phyloP scores from a whole-genome alignment of 2,329 filamentous ascomycete genomes.

The Alternaria ventricosa region DNA sequence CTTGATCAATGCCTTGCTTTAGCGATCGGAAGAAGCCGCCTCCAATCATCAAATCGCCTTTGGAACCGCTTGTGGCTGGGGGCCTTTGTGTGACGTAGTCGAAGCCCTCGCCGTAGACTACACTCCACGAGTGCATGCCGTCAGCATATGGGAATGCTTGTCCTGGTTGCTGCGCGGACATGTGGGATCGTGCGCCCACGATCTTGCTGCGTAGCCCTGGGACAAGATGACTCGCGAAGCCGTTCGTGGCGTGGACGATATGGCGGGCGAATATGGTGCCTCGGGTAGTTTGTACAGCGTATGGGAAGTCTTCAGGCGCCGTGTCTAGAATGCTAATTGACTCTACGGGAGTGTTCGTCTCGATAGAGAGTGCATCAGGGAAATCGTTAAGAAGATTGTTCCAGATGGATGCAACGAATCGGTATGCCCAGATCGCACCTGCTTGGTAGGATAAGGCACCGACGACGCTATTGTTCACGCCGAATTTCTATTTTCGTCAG shows the following conservation, averaged over 20 bases:
- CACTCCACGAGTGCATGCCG: conserved; percentile 58
- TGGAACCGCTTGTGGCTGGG: neutral
- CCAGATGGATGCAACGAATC: conserved; percentile 19
- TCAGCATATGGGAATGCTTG: conserved; percentile 35
- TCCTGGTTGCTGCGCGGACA: conserved; percentile 59
- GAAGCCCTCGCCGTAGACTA: conserved; percentile 31
- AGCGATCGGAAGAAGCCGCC: conserved; percentile 23
- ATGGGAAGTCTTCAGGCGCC: conserved; percentile 44
- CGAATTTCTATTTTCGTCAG: conserved; percentile 10
- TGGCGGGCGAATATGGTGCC: conserved; percentile 57
- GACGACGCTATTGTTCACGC: conserved; percentile 12
- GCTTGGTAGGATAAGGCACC: conserved; percentile 43
- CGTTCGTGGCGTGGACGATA: conserved; percentile 66
- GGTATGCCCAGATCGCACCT: conserved; percentile 24
- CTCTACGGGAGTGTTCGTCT: conserved; percentile 13
- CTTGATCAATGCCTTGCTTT: conserved; percentile 17
- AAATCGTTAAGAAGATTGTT: conserved; percentile 4
- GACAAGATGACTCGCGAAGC: conserved; percentile 59
- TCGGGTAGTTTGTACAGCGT: conserved; percentile 53
- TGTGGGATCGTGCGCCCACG: conserved; percentile 43
- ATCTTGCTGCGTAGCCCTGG: conserved; percentile 52
- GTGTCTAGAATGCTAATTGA: conserved; percentile 28
- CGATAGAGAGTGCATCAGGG: conserved; percentile 14
- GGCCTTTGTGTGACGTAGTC: conserved; percentile 15
- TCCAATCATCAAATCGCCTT: conserved; percentile 18